These are phyloP conservation scores for Suillus brevipes DNA, from an alignment of 768 basidiomycete species.

Conservation along the genomic window DNA sequence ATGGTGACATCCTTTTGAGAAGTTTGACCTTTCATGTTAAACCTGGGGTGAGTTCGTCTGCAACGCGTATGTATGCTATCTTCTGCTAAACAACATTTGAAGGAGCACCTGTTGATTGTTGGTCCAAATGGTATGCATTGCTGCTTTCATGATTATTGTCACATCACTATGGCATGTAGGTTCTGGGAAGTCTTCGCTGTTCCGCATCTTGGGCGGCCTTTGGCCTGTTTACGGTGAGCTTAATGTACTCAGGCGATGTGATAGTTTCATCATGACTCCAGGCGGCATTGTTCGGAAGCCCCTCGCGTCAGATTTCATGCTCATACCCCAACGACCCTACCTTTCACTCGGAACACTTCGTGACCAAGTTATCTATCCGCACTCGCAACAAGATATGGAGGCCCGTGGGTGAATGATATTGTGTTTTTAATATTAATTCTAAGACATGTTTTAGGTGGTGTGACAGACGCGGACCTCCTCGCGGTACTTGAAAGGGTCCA, in stretches of 20 bases:
- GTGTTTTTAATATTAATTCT: constrained; percentile 5
- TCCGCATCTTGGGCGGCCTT: constrained; percentile 95
- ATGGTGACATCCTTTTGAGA: constrained; percentile 87
- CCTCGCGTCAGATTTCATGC: constrained; percentile 81
- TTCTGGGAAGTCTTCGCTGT: constrained; percentile 87
- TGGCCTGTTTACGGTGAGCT: constrained; percentile 71
- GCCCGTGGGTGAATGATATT: constrained; percentile 48
- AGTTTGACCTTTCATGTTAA: constrained; percentile 87
- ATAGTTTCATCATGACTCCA: constrained; percentile 20
- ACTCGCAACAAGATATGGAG: constrained; percentile 79
- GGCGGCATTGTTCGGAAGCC: constrained; percentile 88
- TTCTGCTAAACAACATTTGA: constrained; percentile 4
- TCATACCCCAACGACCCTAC: constrained; percentile 96
- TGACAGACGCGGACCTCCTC: constrained; percentile 74
- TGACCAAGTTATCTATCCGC: constrained; percentile 96
- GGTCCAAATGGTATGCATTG: constrained; percentile 81
- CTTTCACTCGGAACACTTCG: constrained; percentile 91
- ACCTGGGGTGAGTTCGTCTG: constrained; percentile 57
- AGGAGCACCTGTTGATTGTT: constrained; percentile 92
- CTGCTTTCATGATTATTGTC: background rate
- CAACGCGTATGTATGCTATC: background rate
- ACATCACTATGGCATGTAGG: constrained; percentile 39
- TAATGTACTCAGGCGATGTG: background rate
- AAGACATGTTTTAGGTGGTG: constrained; percentile 47
- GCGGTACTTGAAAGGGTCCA: constrained; percentile 74